These are phyloP conservation scores for Endogone sp. DNA, from an alignment of 192 early-diverging fungal species.

Conservation along the genomic window DNA sequence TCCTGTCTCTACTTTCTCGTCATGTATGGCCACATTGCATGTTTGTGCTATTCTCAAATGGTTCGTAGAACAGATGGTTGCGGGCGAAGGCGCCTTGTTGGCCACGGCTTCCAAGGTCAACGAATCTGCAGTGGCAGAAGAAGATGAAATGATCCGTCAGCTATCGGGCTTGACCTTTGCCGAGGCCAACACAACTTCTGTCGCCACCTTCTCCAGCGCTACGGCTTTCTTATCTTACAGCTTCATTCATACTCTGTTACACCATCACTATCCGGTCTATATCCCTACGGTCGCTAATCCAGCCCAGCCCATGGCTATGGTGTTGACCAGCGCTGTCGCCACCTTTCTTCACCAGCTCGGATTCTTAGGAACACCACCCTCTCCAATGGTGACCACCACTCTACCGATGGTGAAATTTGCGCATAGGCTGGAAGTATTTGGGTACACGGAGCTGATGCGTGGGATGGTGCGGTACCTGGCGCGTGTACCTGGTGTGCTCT, in stretches of 20 bases:
- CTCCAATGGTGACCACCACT: constrained; percentile 3
- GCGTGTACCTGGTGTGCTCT: constrained; percentile 5
- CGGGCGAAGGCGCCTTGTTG: neutral
- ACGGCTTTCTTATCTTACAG: too few species aligned
- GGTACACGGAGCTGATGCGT: constrained; percentile 1
- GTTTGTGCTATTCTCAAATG: constrained; percentile 5
- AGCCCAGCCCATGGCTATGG: neutral
- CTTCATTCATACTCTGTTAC: neutral
- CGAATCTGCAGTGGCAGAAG: neutral
- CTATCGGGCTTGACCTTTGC: too few species aligned
- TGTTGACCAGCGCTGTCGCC: constrained; percentile 1
- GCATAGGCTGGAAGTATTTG: constrained; percentile 9
- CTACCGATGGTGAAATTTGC: constrained; percentile 10
- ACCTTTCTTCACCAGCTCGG: neutral
- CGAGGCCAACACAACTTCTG: too few species aligned
- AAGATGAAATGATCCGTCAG: neutral
- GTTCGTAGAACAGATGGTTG: neutral
- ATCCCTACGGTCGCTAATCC: neutral
- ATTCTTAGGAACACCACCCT: neutral
- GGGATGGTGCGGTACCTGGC: constrained; percentile 1
- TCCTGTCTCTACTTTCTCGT: constrained; percentile 2
- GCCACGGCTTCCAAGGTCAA: neutral
- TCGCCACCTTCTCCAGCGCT: too few species aligned
- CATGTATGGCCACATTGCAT: neutral
- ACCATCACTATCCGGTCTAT: neutral